Evolutionary conservation across 106 monocot genomes (phyloP).

Genomic region (Dactylorhiza incarnata): DNA sequence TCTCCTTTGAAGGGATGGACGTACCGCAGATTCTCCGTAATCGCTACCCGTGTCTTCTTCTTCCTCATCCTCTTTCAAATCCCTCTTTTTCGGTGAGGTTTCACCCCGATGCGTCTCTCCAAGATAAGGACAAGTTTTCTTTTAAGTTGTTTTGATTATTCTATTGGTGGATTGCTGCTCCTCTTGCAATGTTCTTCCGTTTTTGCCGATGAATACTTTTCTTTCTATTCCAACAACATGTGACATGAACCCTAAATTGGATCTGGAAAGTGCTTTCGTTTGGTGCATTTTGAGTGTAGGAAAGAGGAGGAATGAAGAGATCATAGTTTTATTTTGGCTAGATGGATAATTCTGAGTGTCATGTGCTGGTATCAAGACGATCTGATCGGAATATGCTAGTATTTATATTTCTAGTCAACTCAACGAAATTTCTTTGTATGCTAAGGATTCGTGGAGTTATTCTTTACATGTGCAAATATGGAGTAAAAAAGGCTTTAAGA

Average conservation of each 20-base stretch:
- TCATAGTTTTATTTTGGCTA: neutral
- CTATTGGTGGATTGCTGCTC: neutral
- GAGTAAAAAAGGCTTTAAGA: neutral
- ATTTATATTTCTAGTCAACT: neutral
- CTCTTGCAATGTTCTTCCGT: neutral
- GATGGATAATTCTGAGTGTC: neutral
- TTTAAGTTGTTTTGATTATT: neutral
- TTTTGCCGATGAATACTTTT: neutral
- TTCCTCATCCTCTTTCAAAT: constrained; percentile 8
- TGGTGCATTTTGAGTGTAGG: neutral
- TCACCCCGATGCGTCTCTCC: neutral
- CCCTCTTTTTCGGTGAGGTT: constrained; percentile 10
- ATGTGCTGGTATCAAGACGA: neutral
- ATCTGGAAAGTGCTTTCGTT: neutral
- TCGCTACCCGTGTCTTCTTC: constrained; percentile 9
- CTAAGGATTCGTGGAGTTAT: constrained; percentile 1
- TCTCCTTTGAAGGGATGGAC: constrained; percentile 5
- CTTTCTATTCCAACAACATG: neutral
- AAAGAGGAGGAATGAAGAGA: neutral
- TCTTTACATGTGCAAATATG: neutral
- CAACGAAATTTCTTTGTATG: neutral
- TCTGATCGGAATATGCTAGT: neutral
- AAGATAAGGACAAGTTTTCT: neutral
- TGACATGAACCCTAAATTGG: neutral
- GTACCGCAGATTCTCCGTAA: neutral